These are phyloP conservation scores for Fraxinus floribunda DNA, from an alignment of 305 asterid genomes.

Conservation along the genomic window DNA sequence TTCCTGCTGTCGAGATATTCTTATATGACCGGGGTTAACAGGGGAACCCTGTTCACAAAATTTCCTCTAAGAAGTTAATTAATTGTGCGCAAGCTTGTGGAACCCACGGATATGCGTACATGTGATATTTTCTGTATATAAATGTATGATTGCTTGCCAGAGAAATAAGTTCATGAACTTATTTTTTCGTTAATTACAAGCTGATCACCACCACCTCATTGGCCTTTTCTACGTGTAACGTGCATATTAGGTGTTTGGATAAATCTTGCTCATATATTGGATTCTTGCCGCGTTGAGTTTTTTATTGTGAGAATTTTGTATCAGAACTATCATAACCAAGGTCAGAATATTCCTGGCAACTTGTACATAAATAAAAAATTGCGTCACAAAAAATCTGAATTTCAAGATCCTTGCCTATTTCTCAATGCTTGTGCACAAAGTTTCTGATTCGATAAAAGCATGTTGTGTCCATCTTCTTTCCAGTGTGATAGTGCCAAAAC, in stretches of 20 bases:
- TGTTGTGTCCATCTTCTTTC: not conserved
- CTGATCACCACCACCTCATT: not conserved
- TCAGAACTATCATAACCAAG: not conserved
- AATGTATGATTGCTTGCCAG: not conserved
- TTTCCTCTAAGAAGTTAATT: not conserved
- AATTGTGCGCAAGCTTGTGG: not conserved
- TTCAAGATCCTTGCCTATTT: not conserved
- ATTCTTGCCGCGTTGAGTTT: not conserved
- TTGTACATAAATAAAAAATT: not conserved
- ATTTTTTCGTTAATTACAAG: not conserved
- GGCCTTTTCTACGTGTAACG: not conserved
- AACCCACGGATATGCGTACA: not conserved
- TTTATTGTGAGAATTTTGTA: not conserved
- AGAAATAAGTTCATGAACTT: not conserved
- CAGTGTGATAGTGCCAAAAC: not conserved
- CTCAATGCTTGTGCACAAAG: not conserved
- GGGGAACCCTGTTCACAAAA: not conserved
- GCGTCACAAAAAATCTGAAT: not conserved
- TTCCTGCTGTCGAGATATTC: not conserved
- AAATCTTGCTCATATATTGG: not conserved
- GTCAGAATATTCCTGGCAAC: not conserved
- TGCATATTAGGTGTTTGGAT: not conserved
- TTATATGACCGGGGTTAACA: not conserved
- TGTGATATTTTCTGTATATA: not conserved
- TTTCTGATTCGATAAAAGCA: not conserved